Conservation (phyloP, 2,329 filamentous ascomycete species). For the Diplodia intermedia region DNA sequence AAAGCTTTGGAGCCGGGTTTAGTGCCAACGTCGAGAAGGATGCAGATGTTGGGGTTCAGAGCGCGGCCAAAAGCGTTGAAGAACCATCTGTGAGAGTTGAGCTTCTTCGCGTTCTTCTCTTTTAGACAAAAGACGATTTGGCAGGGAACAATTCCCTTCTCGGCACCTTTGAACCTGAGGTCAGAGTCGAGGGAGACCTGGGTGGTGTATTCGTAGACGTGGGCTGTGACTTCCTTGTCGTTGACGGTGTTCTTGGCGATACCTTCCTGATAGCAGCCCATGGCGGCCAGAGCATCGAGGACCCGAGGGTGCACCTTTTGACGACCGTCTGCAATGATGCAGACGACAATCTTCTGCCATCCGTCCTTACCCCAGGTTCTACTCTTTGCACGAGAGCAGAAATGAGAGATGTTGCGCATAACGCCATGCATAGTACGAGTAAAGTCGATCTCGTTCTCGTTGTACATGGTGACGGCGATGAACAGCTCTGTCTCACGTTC, state of each 20-base stretch:
- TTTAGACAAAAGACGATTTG: constrained; percentile 99
- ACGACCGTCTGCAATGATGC: constrained; percentile 92
- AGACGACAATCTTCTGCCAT: constrained; percentile 99
- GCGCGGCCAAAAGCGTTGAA: constrained; percentile 97
- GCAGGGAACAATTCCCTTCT: constrained; percentile 97
- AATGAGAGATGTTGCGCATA: constrained; percentile 97
- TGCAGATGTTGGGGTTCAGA: constrained; percentile 94
- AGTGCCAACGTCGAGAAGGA: constrained; percentile 94
- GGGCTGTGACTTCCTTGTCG: constrained; percentile 90
- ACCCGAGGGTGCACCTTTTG: constrained; percentile 93
- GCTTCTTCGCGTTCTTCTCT: constrained; percentile 95
- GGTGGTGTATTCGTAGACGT: constrained; percentile 98
- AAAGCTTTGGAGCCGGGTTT: constrained; percentile 86
- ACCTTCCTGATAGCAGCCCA: constrained; percentile 97
- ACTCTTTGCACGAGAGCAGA: constrained; percentile 90
- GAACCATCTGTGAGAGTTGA: constrained; percentile 99
- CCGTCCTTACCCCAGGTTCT: constrained; percentile 96
- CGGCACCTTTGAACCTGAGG: constrained; percentile 97
- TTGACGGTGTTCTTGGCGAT: constrained; percentile 99
- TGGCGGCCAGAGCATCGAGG: constrained; percentile 90
- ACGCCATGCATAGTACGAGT: constrained; percentile 98
- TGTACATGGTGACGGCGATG: constrained; percentile 99
- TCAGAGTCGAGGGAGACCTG: constrained; percentile 96
- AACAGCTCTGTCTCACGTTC: constrained; percentile 91
- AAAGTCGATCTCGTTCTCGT: constrained; percentile 96